Conservation (phyloP, 2,329 filamentous ascomycete genomes). For the Ilyonectria robusta region DNA sequence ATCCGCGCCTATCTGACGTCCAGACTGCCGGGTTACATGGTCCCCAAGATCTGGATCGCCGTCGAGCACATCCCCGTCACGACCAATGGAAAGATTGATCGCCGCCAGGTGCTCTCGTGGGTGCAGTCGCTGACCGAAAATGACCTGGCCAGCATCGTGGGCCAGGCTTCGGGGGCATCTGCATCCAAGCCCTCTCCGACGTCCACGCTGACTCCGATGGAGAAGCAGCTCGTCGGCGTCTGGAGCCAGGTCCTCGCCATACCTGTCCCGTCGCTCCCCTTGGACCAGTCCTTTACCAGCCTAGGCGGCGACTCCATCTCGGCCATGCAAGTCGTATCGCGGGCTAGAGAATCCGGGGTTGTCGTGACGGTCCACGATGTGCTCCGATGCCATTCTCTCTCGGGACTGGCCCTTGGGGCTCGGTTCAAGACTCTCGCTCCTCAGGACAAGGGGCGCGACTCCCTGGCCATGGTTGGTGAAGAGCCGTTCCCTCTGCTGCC, state of each 20-base stretch:
- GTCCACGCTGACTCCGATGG: neutral
- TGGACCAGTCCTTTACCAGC: neutral
- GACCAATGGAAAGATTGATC: neutral
- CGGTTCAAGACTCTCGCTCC: neutral
- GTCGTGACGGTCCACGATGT: neutral
- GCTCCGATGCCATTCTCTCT: slow-evolving; percentile 20
- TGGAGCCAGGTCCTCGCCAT: neutral
- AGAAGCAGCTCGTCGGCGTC: neutral
- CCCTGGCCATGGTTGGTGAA: neutral
- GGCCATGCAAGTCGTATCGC: slow-evolving; percentile 59
- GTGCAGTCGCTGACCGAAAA: neutral
- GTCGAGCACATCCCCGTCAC: neutral
- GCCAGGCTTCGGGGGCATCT: neutral
- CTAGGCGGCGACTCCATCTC: slow-evolving; percentile 61
- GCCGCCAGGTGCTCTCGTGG: neutral
- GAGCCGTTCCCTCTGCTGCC: neutral
- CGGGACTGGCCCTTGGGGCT: neutral
- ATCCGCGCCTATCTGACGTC: neutral
- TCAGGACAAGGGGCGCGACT: neutral
- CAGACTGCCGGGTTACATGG: neutral
- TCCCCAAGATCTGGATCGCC: neutral
- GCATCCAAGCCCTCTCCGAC: too few species aligned
- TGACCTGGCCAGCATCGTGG: neutral
- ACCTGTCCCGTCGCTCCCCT: neutral
- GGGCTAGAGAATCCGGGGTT: slow-evolving; percentile 43